Evolutionary conservation across 2,329 filamentous ascomycete species (phyloP), one percentile per base, ranked within the genome.

Genomic region (Aureobasidium sp.): DNA sequence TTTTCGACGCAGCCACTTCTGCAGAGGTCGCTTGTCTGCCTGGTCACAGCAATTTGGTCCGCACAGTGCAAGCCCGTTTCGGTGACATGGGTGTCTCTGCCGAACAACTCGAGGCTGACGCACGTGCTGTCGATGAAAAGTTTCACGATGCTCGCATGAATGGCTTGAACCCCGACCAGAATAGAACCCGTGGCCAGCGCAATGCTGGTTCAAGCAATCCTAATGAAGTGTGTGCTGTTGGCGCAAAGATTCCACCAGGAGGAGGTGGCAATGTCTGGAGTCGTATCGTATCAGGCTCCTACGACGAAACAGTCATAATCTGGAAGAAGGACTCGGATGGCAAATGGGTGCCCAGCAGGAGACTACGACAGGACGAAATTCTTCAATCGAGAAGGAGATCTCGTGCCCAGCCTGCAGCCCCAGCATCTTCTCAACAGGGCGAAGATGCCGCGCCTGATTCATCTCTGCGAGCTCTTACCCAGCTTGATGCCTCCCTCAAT

Each of bases 211-310:
- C 88, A 57, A 79, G 80, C 32, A 78, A 83, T 39, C 88, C 88
- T 0, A 79, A 85, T 48, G 83, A 93, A 58, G 84, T 95, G 39
- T 83, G 83, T 53, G 86, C 88, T 0, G 82, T 88, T 45, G 90
- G 90, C 0, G 88, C 90, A 14, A 93, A 88, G 65, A 76, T 97
- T 2, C 91, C 91, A 1, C 90, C 91, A 0, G 91, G 91, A 11
- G 90, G 91, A 21, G 91, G 91, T 34, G 90, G 91, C 22, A 88
- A 88, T 63, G 84, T 79, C 60, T 96, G 91, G 74, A 89, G 86
- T 8, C 84, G 90, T n/a, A 98, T 98, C 55, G 89, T 98, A 3
- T 96, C 90, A 6, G 93, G 93, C 2, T 95, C 90, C 0, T 98
- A 98, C 61, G 93, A 98, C 61, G 89, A 95, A 71, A 90, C 84